phyloP scores from a whole-genome alignment of 177 flowering plant species.

The Vitis hybrid region DNA sequence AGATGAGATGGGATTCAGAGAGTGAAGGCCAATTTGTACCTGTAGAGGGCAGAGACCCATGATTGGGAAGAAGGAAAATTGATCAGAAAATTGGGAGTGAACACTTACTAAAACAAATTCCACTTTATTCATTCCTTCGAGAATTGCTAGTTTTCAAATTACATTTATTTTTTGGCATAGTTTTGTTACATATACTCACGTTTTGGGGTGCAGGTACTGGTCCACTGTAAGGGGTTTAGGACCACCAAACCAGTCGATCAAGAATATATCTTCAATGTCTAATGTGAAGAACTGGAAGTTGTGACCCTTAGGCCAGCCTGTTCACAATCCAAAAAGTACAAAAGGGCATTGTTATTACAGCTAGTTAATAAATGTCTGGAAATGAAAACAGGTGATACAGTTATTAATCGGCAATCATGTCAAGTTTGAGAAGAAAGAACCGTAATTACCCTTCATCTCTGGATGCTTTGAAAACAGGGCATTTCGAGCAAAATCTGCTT shows the following conservation, averaged over 20 bases:
- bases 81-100: constrained; percentile 8
- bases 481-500: constrained; percentile 54
- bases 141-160: neutral
- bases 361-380: neutral
- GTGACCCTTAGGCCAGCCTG: constrained; percentile 89
- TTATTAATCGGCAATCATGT: neutral
- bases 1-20: constrained; percentile 12
- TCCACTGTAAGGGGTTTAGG: constrained; percentile 75
- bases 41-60: constrained; percentile 21
- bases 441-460: constrained; percentile 74
- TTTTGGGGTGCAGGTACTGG: constrained; percentile 55
- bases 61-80: constrained; percentile 8
- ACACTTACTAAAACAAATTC: neutral
- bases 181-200: constrained; percentile 44
- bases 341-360: neutral
- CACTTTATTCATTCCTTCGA: neutral
- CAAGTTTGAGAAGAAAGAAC: neutral
- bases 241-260: constrained; percentile 91
- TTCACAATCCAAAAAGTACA: constrained; percentile 12
- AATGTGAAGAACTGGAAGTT: constrained; percentile 74
- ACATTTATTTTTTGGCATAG: constrained; percentile 3
- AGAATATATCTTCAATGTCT: constrained; percentile 67
- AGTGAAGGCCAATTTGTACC: constrained; percentile 18
- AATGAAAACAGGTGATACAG: neutral
- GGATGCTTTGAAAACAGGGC: constrained; percentile 90